Base-by-base conservation (phyloP, 805 yeast species). In the Ogataea methanolica region DNA sequence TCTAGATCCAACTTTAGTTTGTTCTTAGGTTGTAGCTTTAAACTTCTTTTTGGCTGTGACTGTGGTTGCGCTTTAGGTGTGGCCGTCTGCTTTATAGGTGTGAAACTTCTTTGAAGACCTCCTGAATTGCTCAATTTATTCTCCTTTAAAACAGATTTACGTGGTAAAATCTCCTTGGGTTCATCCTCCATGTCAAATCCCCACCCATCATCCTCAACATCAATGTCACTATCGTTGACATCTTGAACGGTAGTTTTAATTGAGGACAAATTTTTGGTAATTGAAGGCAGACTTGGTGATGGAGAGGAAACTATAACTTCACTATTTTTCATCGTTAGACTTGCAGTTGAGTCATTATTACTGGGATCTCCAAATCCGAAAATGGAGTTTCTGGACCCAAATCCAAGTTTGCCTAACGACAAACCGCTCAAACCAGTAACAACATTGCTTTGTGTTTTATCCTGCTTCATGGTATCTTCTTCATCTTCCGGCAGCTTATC, bases 1-100 rank as follows among this genome's bases (percentile, higher is more conserved):
- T 62, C 70, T 15, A 71, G 42, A 19, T 66, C 63, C 29, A 72
- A 49, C 35, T 67, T 66, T 9, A 70, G 49, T 52, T 71, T 69
- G 31, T 56, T 58, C 26, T 58, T 59, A 14, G 64, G 54, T 39
- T 55, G 52, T 31, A 64, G 46, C 31, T 60, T 60, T 38, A 62
- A 48, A 16, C 52, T 51, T 1, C 53, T 51, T 11, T 45, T 47
- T 5, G 49, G 33, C 15, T 39, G 47, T 6, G 48, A 43, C 8
- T 33, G 41, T 5, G 34, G 44, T 19, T 33, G 44, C 16, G 23
- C 9, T n/a, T 26, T 29, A 38, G 23, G 7, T 39, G 6, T 31
- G 6, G 6, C 4, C 21, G 26, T 23, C 15, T 49, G 44, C 36
- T 34, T 34, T 38, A 43, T 41, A 15, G 46, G 15, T 16, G 22